A percentile compares a stretch with the other conserved stretches of the same genome.
phyloP scores from a whole-genome alignment of 495 filamentous ascomycete genomes.

The Niebla homalea region DNA sequence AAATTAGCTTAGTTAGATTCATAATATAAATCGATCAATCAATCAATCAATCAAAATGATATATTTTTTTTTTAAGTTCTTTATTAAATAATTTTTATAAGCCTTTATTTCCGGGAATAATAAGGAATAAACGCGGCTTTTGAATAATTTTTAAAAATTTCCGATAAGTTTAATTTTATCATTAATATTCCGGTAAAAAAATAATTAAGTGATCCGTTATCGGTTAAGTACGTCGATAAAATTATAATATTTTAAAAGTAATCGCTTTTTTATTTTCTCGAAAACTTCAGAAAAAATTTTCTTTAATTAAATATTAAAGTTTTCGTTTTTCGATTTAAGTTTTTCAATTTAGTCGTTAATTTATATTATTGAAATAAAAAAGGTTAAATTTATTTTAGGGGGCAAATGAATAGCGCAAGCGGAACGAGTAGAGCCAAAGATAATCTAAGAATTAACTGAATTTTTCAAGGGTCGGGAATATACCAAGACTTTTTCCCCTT shows the following conservation, averaged over 20 bases:
- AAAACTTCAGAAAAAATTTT: neutral
- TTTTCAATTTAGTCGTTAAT: neutral
- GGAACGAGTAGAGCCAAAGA: too few species aligned
- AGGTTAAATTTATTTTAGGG: neutral
- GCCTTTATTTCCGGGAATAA: neutral
- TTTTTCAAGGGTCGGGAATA: neutral
- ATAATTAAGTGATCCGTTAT: neutral
- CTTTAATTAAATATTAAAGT: neutral
- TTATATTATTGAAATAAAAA: neutral
- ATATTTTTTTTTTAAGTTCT: neutral
- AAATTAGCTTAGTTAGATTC: too few species aligned
- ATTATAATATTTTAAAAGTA: neutral
- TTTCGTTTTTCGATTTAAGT: neutral
- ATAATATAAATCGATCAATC: too few species aligned
- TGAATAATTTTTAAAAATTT: neutral
- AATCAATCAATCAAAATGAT: too few species aligned
- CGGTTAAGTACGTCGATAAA: neutral
- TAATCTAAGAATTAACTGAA: neutral
- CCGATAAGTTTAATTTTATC: neutral
- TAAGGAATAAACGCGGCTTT: neutral
- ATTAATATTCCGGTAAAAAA: neutral
- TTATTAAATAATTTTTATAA: neutral
- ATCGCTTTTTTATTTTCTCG: neutral
- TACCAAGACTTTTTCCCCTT: neutral
- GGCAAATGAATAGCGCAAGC: too few species aligned